These are phyloP conservation scores for Trametes versicolor DNA, from an alignment of 1,284 basidiomycete genomes.

Conservation along the genomic window DNA sequence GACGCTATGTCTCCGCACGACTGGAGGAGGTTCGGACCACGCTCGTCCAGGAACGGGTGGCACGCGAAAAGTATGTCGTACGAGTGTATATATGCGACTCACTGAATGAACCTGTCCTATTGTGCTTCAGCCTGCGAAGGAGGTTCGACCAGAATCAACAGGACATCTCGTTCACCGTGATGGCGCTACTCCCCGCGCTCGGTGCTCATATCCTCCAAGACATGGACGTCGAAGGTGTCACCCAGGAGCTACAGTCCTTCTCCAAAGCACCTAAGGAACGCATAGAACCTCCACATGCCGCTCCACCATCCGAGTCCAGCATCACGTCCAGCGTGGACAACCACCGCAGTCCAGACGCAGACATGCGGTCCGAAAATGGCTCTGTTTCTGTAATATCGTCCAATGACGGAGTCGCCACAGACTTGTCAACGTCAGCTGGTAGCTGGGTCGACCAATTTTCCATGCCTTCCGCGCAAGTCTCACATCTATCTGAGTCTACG, in stretches of 20 bases:
- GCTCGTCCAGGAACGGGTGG: constrained; percentile 70
- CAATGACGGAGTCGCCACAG: constrained; percentile 44
- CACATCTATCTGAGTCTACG: constrained; percentile 21
- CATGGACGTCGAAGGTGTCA: constrained; percentile 88
- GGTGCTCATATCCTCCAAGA: constrained; percentile 75
- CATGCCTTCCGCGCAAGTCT: constrained; percentile 31
- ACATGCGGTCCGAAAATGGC: constrained; percentile 61
- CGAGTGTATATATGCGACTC: not conserved
- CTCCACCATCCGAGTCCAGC: constrained; percentile 50
- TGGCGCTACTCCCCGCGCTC: constrained; percentile 83
- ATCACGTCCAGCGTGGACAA: constrained; percentile 57
- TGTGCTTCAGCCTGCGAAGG: constrained; percentile 66
- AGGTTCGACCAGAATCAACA: constrained; percentile 87
- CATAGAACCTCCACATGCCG: constrained; percentile 23
- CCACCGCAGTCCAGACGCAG: constrained; percentile 48
- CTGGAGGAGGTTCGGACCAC: constrained; percentile 78
- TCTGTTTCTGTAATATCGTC: constrained; percentile 52
- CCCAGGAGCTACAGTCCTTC: constrained; percentile 70
- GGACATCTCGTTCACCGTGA: constrained; percentile 83
- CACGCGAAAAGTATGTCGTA: constrained; percentile 75
- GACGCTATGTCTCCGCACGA: constrained; percentile 70
- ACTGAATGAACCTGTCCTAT: constrained; percentile 3
- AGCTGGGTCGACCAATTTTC: constrained; percentile 65
- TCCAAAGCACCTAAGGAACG: constrained; percentile 46
- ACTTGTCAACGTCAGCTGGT: constrained; percentile 48